Evolutionary conservation across 768 basidiomycete species (phyloP).

Genomic region (Coprinellus aureogranulatus): DNA sequence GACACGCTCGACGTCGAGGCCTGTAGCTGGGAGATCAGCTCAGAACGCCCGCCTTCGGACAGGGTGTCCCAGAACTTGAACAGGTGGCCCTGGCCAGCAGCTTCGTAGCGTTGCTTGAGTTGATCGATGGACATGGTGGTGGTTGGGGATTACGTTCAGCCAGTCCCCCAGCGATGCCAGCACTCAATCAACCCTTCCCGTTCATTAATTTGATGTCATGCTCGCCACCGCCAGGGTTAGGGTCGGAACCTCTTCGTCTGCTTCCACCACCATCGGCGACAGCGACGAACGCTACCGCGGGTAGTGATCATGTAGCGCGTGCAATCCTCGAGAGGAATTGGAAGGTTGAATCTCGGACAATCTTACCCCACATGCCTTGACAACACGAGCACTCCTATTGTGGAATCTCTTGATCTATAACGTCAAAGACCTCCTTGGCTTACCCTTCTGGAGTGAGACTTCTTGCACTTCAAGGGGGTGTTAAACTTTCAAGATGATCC

Average conservation of each 20-base stretch:
- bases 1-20: conserved; percentile 86
- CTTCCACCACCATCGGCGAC: too few relatives aligned
- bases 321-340: too few relatives aligned
- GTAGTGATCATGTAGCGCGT: too few relatives aligned
- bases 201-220: not conserved
- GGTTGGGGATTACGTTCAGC: not conserved
- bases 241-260: not conserved
- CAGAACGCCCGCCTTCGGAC: conserved; percentile 55
- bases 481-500: too few relatives aligned
- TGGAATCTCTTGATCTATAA: not conserved
- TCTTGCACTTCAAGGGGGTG: not conserved
- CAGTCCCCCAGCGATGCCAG: too few relatives aligned
- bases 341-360: not conserved
- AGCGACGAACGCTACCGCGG: too few relatives aligned
- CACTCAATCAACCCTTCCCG: too few relatives aligned
- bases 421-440: not conserved
- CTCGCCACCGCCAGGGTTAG: not conserved
- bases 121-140: conserved; percentile 53
- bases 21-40: conserved; percentile 70
- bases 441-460: too few relatives aligned
- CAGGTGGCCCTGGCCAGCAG: conserved; percentile 86
- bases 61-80: conserved; percentile 84
- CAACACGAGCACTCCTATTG: not conserved
- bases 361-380: not conserved
- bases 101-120: conserved; percentile 63